Percentiles rank a stretch among this genome's conserved stretches.
These are phyloP conservation scores for Ophiocordyceps australis DNA, from an alignment of 2,329 filamentous ascomycete species.

Conservation along the genomic window DNA sequence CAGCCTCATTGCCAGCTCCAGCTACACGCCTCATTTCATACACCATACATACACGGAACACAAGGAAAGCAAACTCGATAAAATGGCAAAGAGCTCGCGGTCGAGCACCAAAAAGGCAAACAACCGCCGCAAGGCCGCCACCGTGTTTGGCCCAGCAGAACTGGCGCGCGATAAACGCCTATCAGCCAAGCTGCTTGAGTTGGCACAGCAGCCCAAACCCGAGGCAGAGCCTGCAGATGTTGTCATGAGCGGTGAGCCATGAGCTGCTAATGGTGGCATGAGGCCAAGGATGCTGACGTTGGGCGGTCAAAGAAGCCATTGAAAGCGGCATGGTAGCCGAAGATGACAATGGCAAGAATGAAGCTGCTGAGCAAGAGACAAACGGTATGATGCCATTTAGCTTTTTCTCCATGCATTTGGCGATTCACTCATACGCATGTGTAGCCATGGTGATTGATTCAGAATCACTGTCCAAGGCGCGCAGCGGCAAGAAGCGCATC, in stretches of 20 bases:
- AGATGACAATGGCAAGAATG: constrained; percentile 11
- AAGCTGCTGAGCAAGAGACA: constrained; percentile 10
- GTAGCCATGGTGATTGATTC: constrained; percentile 40
- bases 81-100: constrained; percentile 77
- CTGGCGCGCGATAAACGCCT: constrained; percentile 64
- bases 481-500: constrained; percentile 29
- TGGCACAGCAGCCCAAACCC: constrained; percentile 64
- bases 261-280: too few relatives aligned
- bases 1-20: too few relatives aligned
- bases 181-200: constrained; percentile 67
- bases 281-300: too few relatives aligned
- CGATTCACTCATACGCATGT: constrained; percentile 2
- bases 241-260: constrained; percentile 23
- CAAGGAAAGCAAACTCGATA: constrained; percentile 6
- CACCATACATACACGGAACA: too few relatives aligned
- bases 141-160: constrained; percentile 73
- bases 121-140: constrained; percentile 59
- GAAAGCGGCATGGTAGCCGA: constrained; percentile 2
- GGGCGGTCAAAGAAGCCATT: too few relatives aligned
- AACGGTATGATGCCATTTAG: constrained; percentile 7
- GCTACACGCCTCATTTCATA: too few relatives aligned
- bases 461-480: constrained; percentile 20
- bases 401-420: constrained; percentile 2
- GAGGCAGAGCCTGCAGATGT: constrained; percentile 27
- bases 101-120: constrained; percentile 70